A percentile compares a stretch with the other conserved stretches of the same genome.
These are phyloP conservation scores for Linnemannia schmuckeri DNA, from an alignment of 192 early-diverging fungal species.

Conservation along the genomic window DNA sequence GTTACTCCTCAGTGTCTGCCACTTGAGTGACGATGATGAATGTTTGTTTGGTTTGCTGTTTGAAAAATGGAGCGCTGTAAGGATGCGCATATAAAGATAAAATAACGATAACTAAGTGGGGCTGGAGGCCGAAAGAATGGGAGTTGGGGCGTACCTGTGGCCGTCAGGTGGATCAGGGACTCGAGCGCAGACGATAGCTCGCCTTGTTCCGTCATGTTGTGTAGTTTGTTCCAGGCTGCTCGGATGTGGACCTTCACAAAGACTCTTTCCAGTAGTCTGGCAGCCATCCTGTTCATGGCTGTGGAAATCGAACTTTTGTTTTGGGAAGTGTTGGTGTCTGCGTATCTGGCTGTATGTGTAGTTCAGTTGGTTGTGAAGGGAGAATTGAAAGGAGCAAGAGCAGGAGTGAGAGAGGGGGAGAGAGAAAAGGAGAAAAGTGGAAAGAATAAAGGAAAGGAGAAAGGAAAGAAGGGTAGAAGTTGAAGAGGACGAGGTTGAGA, in stretches of 20 bases:
- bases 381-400: neutral
- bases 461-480: neutral
- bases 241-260: slow-evolving; percentile 59
- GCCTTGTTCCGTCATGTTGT: slow-evolving; percentile 59
- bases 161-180: slow-evolving; percentile 55
- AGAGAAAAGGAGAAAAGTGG: neutral
- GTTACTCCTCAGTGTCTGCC: neutral
- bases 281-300: slow-evolving; percentile 48
- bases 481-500: neutral
- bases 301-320: neutral
- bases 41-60: neutral
- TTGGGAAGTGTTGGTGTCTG: neutral
- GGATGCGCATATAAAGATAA: neutral
- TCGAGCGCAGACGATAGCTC: slow-evolving; percentile 61
- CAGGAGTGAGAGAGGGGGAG: neutral
- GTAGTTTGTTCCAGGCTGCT: slow-evolving; percentile 61
- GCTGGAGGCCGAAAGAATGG: neutral
- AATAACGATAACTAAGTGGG: neutral
- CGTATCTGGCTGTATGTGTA: neutral
- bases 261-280: slow-evolving; percentile 44
- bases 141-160: slow-evolving; percentile 31
- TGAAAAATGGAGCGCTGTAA: neutral
- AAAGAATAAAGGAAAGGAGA: neutral
- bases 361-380: neutral
- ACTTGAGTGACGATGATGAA: neutral